These are phyloP conservation scores for Phaeotremella skinneri DNA, from an alignment of 768 basidiomycete species.

Conservation along the genomic window DNA sequence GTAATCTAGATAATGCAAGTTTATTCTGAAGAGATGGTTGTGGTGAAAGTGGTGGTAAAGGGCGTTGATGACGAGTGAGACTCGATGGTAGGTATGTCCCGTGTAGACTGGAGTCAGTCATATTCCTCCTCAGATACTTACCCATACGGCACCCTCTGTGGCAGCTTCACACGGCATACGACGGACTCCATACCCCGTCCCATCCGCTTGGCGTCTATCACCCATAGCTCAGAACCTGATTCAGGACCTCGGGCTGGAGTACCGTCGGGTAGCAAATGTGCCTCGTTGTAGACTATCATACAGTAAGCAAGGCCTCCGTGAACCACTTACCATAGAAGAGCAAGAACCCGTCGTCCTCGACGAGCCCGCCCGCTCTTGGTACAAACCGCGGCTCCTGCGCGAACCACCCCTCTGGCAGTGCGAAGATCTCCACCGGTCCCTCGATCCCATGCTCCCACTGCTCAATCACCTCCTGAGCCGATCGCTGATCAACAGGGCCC, in stretches of 20 bases:
- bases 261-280: conserved; percentile 39
- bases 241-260: conserved; percentile 32
- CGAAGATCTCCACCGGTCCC: conserved; percentile 50
- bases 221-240: conserved; percentile 53
- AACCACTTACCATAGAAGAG: conserved; percentile 50
- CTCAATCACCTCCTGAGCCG: conserved; percentile 39
- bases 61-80: conserved; percentile 27
- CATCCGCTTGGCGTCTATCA: conserved; percentile 52
- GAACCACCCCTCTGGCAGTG: conserved; percentile 45
- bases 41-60: conserved; percentile 17
- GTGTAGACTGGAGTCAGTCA: conserved; percentile 39
- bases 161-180: conserved; percentile 47
- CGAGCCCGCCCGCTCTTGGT: conserved; percentile 26
- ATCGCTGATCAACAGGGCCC: conserved; percentile 46
- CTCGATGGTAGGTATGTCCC: conserved; percentile 38
- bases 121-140: conserved; percentile 15
- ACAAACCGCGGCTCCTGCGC: conserved; percentile 54
- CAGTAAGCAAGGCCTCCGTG: conserved; percentile 10
- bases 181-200: conserved; percentile 41
- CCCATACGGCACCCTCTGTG: conserved; percentile 51
- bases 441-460: conserved; percentile 32
- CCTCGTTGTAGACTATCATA: conserved; percentile 51
- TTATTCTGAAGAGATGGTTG: conserved; percentile 43
- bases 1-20: conserved; percentile 34
- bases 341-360: conserved; percentile 53